phyloP scores from a whole-genome alignment of 441 rosid genomes.

The Cnidoscolus chayamansa region DNA sequence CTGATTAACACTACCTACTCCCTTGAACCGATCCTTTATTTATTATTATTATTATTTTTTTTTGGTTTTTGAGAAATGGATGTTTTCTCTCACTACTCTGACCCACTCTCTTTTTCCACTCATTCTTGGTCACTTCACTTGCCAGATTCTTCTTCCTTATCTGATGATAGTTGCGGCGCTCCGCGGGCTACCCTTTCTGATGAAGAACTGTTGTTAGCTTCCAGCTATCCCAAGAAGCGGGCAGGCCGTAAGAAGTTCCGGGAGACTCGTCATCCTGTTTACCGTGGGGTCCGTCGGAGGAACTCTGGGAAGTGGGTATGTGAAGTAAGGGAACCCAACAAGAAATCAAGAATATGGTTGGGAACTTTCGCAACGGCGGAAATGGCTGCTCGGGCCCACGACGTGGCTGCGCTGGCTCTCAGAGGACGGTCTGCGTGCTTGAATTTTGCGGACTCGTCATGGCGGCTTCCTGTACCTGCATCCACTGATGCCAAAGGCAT shows the following conservation, averaged over 20 bases:
- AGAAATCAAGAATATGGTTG: constrained; percentile 82
- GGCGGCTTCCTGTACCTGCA: constrained; percentile 62
- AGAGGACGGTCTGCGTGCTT: constrained; percentile 75
- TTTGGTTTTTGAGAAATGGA: constrained; percentile 21
- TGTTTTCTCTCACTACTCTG: constrained; percentile 17
- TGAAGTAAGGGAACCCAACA: constrained; percentile 78
- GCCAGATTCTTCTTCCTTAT: constrained; percentile 32
- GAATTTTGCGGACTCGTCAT: constrained; percentile 86
- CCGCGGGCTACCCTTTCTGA: constrained; percentile 33
- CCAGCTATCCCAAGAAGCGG: constrained; percentile 68
- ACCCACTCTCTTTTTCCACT: constrained; percentile 13
- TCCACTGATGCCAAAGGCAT: constrained; percentile 64
- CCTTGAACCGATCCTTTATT: no score
- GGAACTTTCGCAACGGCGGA: constrained; percentile 75
- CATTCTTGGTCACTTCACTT: constrained; percentile 1
- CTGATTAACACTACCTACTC: neutral
- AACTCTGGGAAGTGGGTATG: constrained; percentile 84
- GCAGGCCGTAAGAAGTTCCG: constrained; percentile 80
- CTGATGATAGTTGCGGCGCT: constrained; percentile 38
- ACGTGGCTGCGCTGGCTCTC: constrained; percentile 73
- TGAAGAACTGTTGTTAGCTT: constrained; percentile 55
- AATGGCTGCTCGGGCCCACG: constrained; percentile 94
- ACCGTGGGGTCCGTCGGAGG: constrained; percentile 67
- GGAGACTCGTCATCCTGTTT: constrained; percentile 87
- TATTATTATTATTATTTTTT: no score